Base-by-base conservation (phyloP, 2,329 filamentous ascomycete genomes). In the Talaromyces verruculosus region DNA sequence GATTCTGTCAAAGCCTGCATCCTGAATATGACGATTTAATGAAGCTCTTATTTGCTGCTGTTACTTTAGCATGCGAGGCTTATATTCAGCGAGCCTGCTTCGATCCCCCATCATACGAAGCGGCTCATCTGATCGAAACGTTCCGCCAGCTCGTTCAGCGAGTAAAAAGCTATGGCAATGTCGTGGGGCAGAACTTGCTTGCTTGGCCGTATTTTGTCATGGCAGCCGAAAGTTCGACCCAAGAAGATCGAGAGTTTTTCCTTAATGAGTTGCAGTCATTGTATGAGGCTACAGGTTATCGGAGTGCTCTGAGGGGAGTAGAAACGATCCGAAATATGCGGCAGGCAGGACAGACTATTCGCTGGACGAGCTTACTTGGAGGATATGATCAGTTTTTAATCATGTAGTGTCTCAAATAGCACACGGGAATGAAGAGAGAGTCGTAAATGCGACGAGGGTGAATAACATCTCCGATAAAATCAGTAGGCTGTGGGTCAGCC, bases 341-440 rank as follows among this genome's bases (percentile, higher is more conserved):
- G n/a, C 53, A 39, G 33, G n/a, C 2, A 17, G 30, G 53, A 17
- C 19, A 7, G 2, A 37, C 15, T 25, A 57, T 25, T 17, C 17
- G 30, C 2, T 57, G 53, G 53, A 57, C 30, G 10, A 57, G 53
- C 15, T 15, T 57, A 5, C 53, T 57, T 15, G 53, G 53, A 8
- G 53, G 53, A 25, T 57, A 25, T 7, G 53, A 57, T 19, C 53
- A 57, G 28, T 57, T 57, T 37, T 22, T 57, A 13, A 57, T 57
- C 13, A 57, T 57, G 53, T 37, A 57, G 53, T 17, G 28, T 39
- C 13, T n/a, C 19, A 3, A 37, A 57, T 13, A 37, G 33, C 33
- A 35, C 8, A 35, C 33, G 10, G 2, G 8, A 35, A 35, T 35
- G 33, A 35, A 35, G 33, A 35, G 33, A 35, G 10, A 35, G 33